Base-by-base conservation (phyloP, 306 rosid genomes). In the Vigna nakashimae region DNA sequence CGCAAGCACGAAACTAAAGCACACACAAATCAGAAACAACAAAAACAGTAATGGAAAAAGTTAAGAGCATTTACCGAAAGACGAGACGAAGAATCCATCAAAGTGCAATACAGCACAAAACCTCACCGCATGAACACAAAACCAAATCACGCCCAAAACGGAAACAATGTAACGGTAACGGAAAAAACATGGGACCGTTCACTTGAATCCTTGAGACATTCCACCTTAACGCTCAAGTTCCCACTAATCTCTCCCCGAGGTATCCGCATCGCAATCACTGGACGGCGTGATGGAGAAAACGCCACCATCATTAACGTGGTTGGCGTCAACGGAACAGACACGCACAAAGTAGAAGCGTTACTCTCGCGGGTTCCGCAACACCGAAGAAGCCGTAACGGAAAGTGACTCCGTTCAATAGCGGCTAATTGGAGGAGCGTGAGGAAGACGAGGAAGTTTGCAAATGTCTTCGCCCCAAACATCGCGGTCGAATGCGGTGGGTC, bases 201-300 rank as follows among this genome's bases (percentile, higher is more conserved):
- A 91, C 92, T 92, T 58, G 86, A 89, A 56, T 86, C 76, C 13
- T 87, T 77, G 52, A 90, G 88, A 82, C 67, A 88, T 32, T 88
- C 91, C 24, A 78, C 52, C 77, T 88, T 87, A 67, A 90, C 72
- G 70, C 88, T 90, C 88, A 92, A 88, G 74, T 92, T 93, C 43
- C 93, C 96, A 71, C 88, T 87, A 71, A 96, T 90, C 92, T 92
- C 82, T 92, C 71, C 15, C 96, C 96, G 11, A 92, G 85, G 69
- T 92, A 92, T 79, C 96, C 68, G 90, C 90, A 7, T 85, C 93
- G 53, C 57, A 79, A 80, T 80, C 80, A 15, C 73, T 72, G 2
- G 96, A 82, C 11, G 93, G 80, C 0, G 90, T 88, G 15, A 90
- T 83, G 0, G 96, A 88, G 81, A 92, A 92, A 53, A 79, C 72